Conservation (phyloP, 1,284 basidiomycete genomes). For the Peniophora sp. region DNA sequence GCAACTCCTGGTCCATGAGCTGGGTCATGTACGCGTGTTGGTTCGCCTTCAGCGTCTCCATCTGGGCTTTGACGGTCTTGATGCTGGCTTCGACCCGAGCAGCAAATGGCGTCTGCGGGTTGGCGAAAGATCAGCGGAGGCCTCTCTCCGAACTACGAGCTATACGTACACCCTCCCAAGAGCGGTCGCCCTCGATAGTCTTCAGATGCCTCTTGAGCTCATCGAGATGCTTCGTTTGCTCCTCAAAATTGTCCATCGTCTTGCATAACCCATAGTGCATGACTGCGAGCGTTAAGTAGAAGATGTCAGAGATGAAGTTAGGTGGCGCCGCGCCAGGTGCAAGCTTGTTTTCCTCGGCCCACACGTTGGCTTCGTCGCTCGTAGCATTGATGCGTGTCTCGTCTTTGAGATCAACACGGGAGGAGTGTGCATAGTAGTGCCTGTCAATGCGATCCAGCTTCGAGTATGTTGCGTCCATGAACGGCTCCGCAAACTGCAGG, state of each 20-base stretch:
- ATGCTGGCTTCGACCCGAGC: conserved; percentile 63
- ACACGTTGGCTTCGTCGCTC: conserved; percentile 73
- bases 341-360: conserved; percentile 47
- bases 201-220: conserved; percentile 78
- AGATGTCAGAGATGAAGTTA: conserved; percentile 96
- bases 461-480: conserved; percentile 87
- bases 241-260: conserved; percentile 70
- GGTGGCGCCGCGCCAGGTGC: conserved; percentile 34
- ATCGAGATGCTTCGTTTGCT: conserved; percentile 64
- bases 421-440: conserved; percentile 68
- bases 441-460: conserved; percentile 95
- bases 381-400: conserved; percentile 91
- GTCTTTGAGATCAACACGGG: conserved; percentile 70
- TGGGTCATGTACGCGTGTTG: conserved; percentile 82
- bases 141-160: conserved; percentile 4
- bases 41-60: conserved; percentile 59
- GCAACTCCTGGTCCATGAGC: conserved; percentile 80
- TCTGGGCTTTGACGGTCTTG: conserved; percentile 68
- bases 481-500: conserved; percentile 89
- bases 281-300: conserved; percentile 81
- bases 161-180: conserved; percentile 65
- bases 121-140: background rate
- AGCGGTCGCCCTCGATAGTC: conserved; percentile 67
- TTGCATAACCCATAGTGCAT: conserved; percentile 82
- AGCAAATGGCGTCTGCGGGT: conserved; percentile 53